Percentiles rank a stretch among this genome's conserved stretches.
Conservation (phyloP, 805 yeast genomes). For the Kregervanrija pseudodelftensis region DNA sequence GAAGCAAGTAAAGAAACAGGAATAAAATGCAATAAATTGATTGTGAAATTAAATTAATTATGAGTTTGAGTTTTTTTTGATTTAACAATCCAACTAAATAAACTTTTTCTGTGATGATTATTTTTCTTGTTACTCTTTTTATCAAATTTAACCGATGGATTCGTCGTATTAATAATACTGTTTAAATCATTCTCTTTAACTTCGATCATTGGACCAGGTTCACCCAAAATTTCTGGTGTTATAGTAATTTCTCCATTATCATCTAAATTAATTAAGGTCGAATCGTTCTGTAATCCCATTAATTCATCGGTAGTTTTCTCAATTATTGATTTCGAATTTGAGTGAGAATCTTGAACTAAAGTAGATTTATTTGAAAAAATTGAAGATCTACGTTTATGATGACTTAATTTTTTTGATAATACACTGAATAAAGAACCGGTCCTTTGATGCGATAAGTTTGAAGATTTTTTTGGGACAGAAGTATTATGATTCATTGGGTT, state of each 20-base stretch:
- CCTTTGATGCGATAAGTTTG: constrained; percentile 12
- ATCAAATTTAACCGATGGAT: neutral
- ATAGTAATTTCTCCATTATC: constrained; percentile 20
- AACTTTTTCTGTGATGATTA: constrained; percentile 2
- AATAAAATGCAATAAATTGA: too few relatives aligned
- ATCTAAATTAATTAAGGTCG: constrained; percentile 9
- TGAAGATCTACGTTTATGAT: constrained; percentile 23
- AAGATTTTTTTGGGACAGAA: too few relatives aligned
- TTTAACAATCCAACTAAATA: constrained; percentile 8
- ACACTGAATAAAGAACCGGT: constrained; percentile 20
- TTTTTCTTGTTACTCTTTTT: neutral
- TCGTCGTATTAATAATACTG: neutral
- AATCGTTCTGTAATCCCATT: constrained; percentile 18
- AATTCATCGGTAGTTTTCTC: constrained; percentile 23
- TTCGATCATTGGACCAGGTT: constrained; percentile 30
- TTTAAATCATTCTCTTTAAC: constrained; percentile 5
- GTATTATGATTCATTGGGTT: too few relatives aligned
- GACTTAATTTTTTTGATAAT: constrained; percentile 19
- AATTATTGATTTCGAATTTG: constrained; percentile 16
- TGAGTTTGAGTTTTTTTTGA: constrained; percentile 3
- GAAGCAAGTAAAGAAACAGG: too few relatives aligned
- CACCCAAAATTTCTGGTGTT: constrained; percentile 24
- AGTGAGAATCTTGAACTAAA: neutral
- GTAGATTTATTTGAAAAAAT: too few relatives aligned
- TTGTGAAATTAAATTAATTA: neutral